Conservation (phyloP, 257 asterid species). For the Anisodus acutangulus region DNA sequence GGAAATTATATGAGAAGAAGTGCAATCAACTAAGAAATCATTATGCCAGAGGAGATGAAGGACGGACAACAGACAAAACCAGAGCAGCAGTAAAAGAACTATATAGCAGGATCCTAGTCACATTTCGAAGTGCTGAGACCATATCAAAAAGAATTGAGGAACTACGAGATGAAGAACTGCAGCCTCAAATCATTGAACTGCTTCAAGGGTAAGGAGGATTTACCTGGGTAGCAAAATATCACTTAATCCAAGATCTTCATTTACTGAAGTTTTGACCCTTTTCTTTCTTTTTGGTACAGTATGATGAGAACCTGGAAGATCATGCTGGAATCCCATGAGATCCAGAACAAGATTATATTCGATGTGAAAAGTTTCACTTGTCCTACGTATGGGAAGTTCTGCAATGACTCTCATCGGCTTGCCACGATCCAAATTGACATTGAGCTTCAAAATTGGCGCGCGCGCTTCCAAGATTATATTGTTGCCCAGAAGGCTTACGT, state of each 20-base stretch:
- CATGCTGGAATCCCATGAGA: conserved; percentile 82
- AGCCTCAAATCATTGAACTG: conserved; percentile 85
- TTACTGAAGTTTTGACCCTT: neutral
- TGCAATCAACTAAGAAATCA: conserved; percentile 71
- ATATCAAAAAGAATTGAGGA: conserved; percentile 80
- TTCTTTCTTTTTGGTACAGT: conserved; percentile 50
- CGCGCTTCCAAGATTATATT: conserved; percentile 65
- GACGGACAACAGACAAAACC: conserved; percentile 66
- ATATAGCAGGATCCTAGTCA: conserved; percentile 84
- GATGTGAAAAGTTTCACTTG: conserved; percentile 75
- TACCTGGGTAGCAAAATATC: conserved; percentile 18
- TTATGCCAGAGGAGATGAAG: conserved; percentile 78
- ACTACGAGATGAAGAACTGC: conserved; percentile 81
- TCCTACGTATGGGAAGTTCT: conserved; percentile 77
- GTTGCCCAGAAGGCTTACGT: conserved; percentile 66
- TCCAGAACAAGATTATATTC: conserved; percentile 81
- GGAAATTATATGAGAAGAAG: conserved; percentile 70
- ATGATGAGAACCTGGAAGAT: conserved; percentile 76
- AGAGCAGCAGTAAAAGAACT: conserved; percentile 83
- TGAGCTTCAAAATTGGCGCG: conserved; percentile 83
- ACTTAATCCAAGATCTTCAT: neutral
- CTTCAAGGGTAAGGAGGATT: conserved; percentile 71
- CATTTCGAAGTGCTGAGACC: conserved; percentile 89
- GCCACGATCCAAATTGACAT: conserved; percentile 85
- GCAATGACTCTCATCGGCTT: conserved; percentile 80